Base-by-base conservation (phyloP, 2,329 filamentous ascomycete species). In the Hymenoscyphus albidus region DNA sequence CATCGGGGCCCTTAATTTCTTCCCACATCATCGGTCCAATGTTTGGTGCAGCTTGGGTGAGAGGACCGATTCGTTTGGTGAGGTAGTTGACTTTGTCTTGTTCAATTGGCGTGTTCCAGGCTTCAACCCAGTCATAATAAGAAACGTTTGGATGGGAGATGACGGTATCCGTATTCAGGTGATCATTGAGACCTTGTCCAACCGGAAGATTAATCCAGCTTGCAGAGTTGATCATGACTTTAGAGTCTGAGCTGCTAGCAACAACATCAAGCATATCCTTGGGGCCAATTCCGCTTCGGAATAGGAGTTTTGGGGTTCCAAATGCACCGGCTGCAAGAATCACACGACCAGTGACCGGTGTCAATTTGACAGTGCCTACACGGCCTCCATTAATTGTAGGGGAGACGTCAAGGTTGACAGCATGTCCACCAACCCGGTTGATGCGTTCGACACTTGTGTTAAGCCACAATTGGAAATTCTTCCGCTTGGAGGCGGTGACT, bases 341-440 rank as follows among this genome's bases (percentile, higher is more conserved):
- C 56, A 92, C 88, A 61, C 87, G 84, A 10, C 89, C 89, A 13
- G 82, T 84, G 44, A 77, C 76, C 4, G 80, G 71, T 27, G 86
- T 86, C 64, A 91, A 76, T 6, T 85, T 86, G 68, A 91, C 80
- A 9, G 82, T 82, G 4, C 88, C 86, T 32, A 78, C 80, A 68
- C 83, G 82, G 9, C 87, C 87, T 27, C 81, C 83, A 32, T 78
- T 74, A 32, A 77, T 76, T 62, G 78, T 79, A 58, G 82, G 80
- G 71, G 87, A 82, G n/a, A 90, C 81, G 72, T 91, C 85, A n/a
- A 91, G 81, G 65, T 88, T 88, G 1, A 86, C 89, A 65, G 88
- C 80, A 64, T 83, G 82, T 55, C 85, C 83, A 2, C 85, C 86
- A 16, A 79, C 80, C 13, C 89, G 86, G 22, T 90, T 77, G n/a